These are phyloP conservation scores for Globisporangium ultimum DNA, from an alignment of 352 stramenopile species.

Conservation along the genomic window DNA sequence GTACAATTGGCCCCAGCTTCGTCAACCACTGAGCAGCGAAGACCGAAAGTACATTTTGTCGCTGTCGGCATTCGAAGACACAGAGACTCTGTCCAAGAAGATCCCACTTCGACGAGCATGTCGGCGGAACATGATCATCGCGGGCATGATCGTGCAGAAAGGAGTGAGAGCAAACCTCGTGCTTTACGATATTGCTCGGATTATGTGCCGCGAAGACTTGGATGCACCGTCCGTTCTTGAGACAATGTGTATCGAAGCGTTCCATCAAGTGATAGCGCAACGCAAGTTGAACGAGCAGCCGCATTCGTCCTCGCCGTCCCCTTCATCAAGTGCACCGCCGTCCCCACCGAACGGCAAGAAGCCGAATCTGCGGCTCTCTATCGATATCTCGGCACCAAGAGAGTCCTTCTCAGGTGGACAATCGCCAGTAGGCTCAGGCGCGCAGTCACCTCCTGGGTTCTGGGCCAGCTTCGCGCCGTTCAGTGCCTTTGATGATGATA, in stretches of 20 bases:
- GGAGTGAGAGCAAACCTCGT: conserved; percentile 58
- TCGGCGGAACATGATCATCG: conserved; percentile 79
- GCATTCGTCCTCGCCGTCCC: not conserved
- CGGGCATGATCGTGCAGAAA: conserved; percentile 75
- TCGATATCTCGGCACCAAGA: conserved; percentile 31
- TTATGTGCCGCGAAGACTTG: conserved; percentile 84
- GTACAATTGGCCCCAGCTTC: conserved; percentile 96
- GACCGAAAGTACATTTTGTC: conserved; percentile 64
- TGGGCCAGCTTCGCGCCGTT: conserved; percentile 77
- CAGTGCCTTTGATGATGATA: conserved; percentile 47
- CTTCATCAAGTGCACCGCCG: not conserved
- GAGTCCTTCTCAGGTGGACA: conserved; percentile 14
- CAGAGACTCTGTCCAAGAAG: conserved; percentile 52
- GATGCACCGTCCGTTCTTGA: conserved; percentile 69
- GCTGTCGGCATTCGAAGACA: conserved; percentile 54
- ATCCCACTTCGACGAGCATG: conserved; percentile 73
- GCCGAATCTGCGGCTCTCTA: conserved; percentile 47
- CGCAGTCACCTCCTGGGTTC: conserved; percentile 66
- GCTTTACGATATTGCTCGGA: conserved; percentile 71
- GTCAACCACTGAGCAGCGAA: conserved; percentile 55
- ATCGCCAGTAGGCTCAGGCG: conserved; percentile 39
- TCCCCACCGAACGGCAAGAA: conserved; percentile 12
- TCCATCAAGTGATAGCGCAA: conserved; percentile 46
- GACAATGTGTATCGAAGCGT: conserved; percentile 63
- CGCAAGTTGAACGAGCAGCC: conserved; percentile 5